These are phyloP conservation scores for Pichia sp. DNA, from an alignment of 1,139 yeast genomes.

Conservation along the genomic window DNA sequence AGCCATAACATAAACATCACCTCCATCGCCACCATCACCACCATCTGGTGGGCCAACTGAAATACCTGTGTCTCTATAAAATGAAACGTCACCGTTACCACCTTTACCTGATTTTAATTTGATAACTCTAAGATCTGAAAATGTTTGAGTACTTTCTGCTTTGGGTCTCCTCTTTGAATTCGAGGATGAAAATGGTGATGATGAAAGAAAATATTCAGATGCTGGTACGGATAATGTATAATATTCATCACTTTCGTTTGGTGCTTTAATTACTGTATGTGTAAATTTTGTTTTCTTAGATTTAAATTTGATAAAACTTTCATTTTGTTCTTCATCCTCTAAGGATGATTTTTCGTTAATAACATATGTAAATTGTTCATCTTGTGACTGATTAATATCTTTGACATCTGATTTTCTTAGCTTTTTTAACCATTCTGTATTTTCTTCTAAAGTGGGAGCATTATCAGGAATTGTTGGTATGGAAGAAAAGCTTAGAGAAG, in stretches of 20 bases:
- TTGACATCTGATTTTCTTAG: conserved; percentile 9
- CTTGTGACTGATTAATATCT: conserved; percentile 7
- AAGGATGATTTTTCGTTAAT: conserved; percentile 15
- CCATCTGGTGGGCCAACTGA: conserved; percentile 95
- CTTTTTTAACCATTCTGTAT: conserved; percentile 38
- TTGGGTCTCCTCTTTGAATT: conserved; percentile 34
- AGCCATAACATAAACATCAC: conserved; percentile 77
- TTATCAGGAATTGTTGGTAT: conserved; percentile 34
- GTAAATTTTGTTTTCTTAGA: conserved; percentile 12
- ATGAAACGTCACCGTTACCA: conserved; percentile 83
- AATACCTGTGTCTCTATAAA: conserved; percentile 77
- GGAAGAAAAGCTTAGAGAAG: background rate
- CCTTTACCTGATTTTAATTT: conserved; percentile 75
- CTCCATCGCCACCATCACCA: conserved; percentile 96
- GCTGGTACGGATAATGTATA: conserved; percentile 32
- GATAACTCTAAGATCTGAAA: conserved; percentile 62
- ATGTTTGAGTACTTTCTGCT: conserved; percentile 32
- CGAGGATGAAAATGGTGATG: conserved; percentile 35
- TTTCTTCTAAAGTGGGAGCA: conserved; percentile 42
- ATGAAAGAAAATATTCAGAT: conserved; percentile 33
- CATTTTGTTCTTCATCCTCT: conserved; percentile 18
- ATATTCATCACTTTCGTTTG: conserved; percentile 18
- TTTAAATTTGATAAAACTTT: conserved; percentile 12
- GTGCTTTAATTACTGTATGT: conserved; percentile 14
- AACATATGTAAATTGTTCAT: conserved; percentile 17